Evolutionary conservation across 495 filamentous ascomycete species (phyloP), one percentile per base, ranked within the genome.

Genomic region (Penicillium angulare): DNA sequence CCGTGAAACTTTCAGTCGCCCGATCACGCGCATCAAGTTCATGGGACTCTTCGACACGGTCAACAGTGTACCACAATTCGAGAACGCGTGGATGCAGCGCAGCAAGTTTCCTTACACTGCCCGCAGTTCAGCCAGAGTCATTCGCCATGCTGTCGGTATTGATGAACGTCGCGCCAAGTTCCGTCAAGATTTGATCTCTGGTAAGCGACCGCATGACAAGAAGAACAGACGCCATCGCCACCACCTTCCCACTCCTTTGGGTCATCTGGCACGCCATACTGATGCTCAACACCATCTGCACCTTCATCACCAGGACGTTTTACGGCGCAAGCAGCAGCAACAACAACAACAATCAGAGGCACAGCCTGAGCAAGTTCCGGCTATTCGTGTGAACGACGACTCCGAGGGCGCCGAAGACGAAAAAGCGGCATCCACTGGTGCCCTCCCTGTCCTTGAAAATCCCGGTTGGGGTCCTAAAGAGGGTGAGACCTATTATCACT

Each of bases 41-140:
- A 72, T 77, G 73, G 73, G 73, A 20, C 60, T 77, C 5, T 77
- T 77, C 50, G 72, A 74, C 50, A 71, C 71, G 0, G 89, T 95
- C 38, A 95, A 95, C 62, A 86, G 85, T 50, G 89, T 95, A 1
- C 88, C 88, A 1, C 72, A 79, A 5, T 92, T 93, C 49, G 90
- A 95, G 66, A 80, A 84, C 7, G 88, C 90, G 0, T 93, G 87
- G 86, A 87, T 95, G 85, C 79, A 90, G 57, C 77, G 89, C 23
- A 86, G 77, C 52, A 90, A 87, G 60, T 90, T 90, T 49, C 87
- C 89, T 0, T 93, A 92, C 53, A 92, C 88, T 0, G 88, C 89
- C 1, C 77, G 86, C 36, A 90, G 86, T 50, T 85, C 85, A 4
- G 88, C 88, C 15, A 85, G 75, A 56, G 67, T 80, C n/a, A 78